Percentiles rank a stretch among this genome's conserved stretches.
These are phyloP conservation scores for Elsinoe arachidis DNA, from an alignment of 2,329 filamentous ascomycete species.

Conservation along the genomic window DNA sequence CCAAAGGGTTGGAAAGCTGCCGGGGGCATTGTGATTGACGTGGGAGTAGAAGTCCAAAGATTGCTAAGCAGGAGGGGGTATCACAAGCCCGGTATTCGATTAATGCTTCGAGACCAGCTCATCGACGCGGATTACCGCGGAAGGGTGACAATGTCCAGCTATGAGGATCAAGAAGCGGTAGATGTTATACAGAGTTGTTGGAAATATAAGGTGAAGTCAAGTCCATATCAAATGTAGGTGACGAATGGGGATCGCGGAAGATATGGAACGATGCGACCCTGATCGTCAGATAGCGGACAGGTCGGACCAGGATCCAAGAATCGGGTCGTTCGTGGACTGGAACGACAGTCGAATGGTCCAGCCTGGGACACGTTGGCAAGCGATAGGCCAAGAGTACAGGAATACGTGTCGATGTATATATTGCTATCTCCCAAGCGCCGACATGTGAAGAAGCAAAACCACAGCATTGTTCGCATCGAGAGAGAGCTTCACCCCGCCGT, in stretches of 20 bases:
- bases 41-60: background rate
- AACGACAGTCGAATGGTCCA: background rate
- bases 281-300: conserved; percentile 5
- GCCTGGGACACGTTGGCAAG: background rate
- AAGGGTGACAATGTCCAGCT: background rate
- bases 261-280: conserved; percentile 5
- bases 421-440: background rate
- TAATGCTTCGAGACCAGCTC: conserved; percentile 8
- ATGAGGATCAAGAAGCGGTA: background rate
- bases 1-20: background rate
- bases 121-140: no score
- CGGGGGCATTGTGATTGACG: background rate
- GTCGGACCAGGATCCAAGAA: conserved; percentile 1
- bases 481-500: background rate
- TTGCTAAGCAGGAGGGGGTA: background rate
- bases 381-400: background rate
- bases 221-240: background rate
- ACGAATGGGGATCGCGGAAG: background rate
- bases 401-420: background rate
- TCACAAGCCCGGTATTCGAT: background rate
- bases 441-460: background rate
- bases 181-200: background rate
- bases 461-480: background rate
- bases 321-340: background rate
- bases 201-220: background rate